These are phyloP conservation scores for Colletotrichum noveboracense DNA, from an alignment of 2,329 filamentous ascomycete genomes.

Conservation along the genomic window DNA sequence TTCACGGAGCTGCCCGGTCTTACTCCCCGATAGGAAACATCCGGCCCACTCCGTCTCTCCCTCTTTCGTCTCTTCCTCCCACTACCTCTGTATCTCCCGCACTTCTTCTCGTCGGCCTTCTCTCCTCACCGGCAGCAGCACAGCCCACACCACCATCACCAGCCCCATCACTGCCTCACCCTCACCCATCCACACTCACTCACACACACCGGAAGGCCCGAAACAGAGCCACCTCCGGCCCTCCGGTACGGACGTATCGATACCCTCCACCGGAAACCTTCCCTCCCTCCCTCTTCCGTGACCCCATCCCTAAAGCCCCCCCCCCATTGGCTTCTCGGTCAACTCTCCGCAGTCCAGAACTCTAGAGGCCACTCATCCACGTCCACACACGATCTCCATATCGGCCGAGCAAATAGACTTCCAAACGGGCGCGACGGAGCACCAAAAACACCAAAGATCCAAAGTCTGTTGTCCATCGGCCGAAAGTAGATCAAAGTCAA, in stretches of 20 bases:
- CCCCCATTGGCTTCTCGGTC: background rate
- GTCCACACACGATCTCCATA: background rate
- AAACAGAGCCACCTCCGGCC: background rate
- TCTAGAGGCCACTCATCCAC: background rate
- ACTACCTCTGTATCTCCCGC: background rate
- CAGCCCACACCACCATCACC: background rate
- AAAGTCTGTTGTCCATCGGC: background rate
- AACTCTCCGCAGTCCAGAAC: background rate
- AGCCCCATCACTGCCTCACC: background rate
- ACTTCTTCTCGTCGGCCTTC: background rate
- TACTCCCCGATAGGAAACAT: background rate
- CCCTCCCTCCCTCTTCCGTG: background rate
- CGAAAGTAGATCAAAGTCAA: background rate
- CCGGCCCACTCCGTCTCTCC: background rate
- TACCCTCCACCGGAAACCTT: background rate
- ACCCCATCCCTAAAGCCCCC: background rate
- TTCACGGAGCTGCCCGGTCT: background rate
- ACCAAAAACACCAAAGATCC: background rate
- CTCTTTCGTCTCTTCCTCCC: background rate
- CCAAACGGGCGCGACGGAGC: background rate
- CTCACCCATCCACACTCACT: background rate
- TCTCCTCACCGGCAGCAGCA: background rate
- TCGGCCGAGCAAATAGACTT: background rate
- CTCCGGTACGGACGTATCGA: slow-evolving; percentile 10
- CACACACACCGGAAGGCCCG: background rate